These are phyloP conservation scores for Triticum monococcum DNA, from an alignment of 176 grass and related monocot genomes.

Conservation along the genomic window DNA sequence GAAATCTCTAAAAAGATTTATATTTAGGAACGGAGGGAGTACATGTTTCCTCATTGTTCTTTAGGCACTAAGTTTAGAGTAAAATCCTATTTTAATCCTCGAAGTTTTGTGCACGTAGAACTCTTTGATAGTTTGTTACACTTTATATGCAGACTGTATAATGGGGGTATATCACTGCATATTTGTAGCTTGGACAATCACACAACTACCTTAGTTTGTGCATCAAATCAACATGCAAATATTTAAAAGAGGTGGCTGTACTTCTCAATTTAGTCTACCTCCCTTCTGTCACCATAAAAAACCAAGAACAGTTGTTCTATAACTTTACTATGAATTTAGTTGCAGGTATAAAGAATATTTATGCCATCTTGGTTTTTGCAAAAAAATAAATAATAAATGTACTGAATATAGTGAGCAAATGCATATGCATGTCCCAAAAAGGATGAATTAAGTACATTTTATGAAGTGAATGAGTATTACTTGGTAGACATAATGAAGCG, in stretches of 20 bases:
- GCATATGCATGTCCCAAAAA: background rate
- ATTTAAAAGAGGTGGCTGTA: background rate
- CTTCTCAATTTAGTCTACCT: background rate
- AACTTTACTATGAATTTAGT: background rate
- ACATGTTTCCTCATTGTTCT: slow-evolving; percentile 13
- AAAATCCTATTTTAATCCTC: slow-evolving; percentile 20
- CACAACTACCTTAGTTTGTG: background rate
- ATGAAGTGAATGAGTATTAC: slow-evolving; percentile 14
- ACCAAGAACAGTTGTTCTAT: background rate
- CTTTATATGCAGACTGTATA: slow-evolving; percentile 20
- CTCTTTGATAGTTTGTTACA: background rate
- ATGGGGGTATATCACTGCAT: background rate
- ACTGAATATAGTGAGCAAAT: background rate
- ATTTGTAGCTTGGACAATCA: background rate
- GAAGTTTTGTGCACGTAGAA: background rate
- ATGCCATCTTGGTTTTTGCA: background rate
- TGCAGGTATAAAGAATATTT: background rate
- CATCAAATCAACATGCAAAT: slow-evolving; percentile 10
- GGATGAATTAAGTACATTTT: background rate
- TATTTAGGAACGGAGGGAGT: too few species aligned
- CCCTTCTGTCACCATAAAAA: background rate
- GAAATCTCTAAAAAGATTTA: too few species aligned
- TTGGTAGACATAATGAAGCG: slow-evolving; percentile 7
- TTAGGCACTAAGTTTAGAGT: slow-evolving; percentile 5
- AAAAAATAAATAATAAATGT: background rate